Evolutionary conservation across 257 asterid genomes (phyloP).

Genomic region (Rhazya stricta): DNA sequence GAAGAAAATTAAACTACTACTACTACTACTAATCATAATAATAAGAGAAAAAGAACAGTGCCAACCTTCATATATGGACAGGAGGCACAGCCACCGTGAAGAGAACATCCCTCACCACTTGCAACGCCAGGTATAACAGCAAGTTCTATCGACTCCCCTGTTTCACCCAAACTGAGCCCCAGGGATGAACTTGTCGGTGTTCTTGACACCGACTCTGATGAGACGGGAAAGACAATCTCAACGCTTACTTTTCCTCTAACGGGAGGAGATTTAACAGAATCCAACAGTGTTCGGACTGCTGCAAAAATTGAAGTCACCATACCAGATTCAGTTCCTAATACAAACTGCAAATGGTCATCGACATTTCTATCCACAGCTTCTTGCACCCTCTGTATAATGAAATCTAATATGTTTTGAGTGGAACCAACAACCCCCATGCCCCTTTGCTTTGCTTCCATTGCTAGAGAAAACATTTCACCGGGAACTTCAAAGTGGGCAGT

Average conservation of each 20-base stretch:
- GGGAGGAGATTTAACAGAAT: conserved; percentile 34
- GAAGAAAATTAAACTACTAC: not conserved
- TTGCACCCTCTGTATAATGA: conserved; percentile 63
- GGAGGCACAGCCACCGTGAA: conserved; percentile 99
- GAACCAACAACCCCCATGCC: conserved; percentile 99
- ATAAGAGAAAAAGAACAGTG: conserved; percentile 3
- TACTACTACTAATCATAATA: not conserved
- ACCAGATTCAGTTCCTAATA: conserved; percentile 95
- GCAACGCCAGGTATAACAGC: conserved; percentile 82
- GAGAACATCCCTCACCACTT: conserved; percentile 96
- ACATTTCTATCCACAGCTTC: conserved; percentile 73
- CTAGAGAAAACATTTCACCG: conserved; percentile 90
- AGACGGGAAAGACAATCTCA: conserved; percentile 92
- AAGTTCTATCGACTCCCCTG: conserved; percentile 33
- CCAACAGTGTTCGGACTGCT: conserved; percentile 55
- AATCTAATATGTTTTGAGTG: conserved; percentile 81
- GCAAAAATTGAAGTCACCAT: conserved; percentile 93
- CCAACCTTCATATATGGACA: conserved; percentile 99
- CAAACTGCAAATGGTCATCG: conserved; percentile 91
- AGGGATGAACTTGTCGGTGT: conserved; percentile 38
- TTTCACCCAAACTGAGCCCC: conserved; percentile 23
- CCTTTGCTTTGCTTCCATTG: conserved; percentile 89
- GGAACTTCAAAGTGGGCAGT: conserved; percentile 99
- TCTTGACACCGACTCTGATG: conserved; percentile 73
- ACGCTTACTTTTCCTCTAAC: conserved; percentile 55